These are phyloP conservation scores for Oryza meridionalis DNA, from an alignment of 176 grass and related monocot species.

Conservation along the genomic window DNA sequence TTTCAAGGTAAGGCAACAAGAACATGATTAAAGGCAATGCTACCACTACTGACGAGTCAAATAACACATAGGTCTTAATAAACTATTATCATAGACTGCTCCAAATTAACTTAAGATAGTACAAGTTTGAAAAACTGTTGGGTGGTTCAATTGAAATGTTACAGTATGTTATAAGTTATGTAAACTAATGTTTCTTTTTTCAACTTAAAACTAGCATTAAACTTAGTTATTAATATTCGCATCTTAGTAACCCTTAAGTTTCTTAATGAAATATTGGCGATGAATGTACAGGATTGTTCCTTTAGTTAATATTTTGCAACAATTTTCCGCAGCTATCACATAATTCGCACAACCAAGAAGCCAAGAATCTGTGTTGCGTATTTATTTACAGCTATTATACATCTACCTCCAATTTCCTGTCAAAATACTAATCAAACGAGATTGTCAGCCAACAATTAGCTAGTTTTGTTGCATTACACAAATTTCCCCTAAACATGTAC, in stretches of 20 bases:
- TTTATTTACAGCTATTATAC: conserved; percentile 11
- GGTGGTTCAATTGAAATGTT: not conserved
- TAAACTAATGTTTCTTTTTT: not conserved
- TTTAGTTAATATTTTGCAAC: not conserved
- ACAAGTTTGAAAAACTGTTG: not conserved
- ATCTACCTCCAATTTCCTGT: not conserved
- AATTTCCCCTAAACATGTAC: not conserved
- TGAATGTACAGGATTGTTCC: not conserved
- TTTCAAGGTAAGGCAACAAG: not conserved
- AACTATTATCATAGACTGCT: not conserved
- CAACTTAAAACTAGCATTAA: not conserved
- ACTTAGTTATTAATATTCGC: conserved; percentile 1
- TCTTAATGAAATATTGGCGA: not conserved
- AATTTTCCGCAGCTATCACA: not conserved
- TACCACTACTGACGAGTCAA: not conserved
- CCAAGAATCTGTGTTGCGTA: not conserved
- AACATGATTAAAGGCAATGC: not conserved
- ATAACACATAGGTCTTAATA: not conserved
- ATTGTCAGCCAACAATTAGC: conserved; percentile 22
- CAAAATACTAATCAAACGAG: not conserved
- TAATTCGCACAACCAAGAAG: not conserved
- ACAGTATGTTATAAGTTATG: not conserved
- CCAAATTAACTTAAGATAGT: not conserved
- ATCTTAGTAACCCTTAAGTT: not conserved
- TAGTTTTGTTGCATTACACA: conserved; percentile 11